Conservation (phyloP, 2,329 filamentous ascomycete genomes). For the Lachnellula willkommii region DNA sequence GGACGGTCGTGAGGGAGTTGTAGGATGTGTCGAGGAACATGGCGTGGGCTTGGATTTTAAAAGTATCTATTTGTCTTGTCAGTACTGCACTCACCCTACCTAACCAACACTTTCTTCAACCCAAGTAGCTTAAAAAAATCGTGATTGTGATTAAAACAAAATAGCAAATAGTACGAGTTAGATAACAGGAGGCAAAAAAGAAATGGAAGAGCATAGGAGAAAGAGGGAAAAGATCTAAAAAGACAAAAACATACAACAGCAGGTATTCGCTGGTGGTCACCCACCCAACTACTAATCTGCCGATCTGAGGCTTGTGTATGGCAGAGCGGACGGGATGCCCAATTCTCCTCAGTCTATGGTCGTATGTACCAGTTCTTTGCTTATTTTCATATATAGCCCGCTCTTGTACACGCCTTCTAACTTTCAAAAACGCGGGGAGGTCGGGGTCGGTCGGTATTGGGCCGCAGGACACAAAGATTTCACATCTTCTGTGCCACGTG, state of each 20-base stretch:
- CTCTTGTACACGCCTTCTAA: not conserved
- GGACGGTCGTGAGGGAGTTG: conserved; percentile 64
- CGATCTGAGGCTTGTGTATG: no score
- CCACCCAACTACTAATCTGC: no score
- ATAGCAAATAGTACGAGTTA: not conserved
- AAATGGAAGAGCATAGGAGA: not conserved
- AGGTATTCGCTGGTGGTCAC: conserved; percentile 27
- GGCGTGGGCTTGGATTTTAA: conserved; percentile 78
- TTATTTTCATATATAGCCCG: conserved; percentile 3
- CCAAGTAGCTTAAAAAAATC: no score
- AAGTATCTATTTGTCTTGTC: conserved; percentile 41
- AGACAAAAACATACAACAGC: conserved; percentile 25
- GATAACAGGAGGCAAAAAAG: conserved; percentile 5
- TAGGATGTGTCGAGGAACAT: conserved; percentile 79
- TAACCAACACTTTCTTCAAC: no score
- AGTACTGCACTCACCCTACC: not conserved
- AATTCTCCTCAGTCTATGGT: conserved; percentile 18
- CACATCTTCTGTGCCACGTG: no score
- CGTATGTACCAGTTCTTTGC: conserved; percentile 1
- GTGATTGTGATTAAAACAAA: not conserved
- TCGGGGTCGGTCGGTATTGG: no score
- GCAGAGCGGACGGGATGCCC: conserved; percentile 22
- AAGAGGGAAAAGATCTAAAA: conserved; percentile 5
- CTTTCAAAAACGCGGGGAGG: not conserved
- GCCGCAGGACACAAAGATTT: not conserved